Base-by-base conservation (phyloP, 2,329 filamentous ascomycete species). In the Pestalotiopsis fici region DNA sequence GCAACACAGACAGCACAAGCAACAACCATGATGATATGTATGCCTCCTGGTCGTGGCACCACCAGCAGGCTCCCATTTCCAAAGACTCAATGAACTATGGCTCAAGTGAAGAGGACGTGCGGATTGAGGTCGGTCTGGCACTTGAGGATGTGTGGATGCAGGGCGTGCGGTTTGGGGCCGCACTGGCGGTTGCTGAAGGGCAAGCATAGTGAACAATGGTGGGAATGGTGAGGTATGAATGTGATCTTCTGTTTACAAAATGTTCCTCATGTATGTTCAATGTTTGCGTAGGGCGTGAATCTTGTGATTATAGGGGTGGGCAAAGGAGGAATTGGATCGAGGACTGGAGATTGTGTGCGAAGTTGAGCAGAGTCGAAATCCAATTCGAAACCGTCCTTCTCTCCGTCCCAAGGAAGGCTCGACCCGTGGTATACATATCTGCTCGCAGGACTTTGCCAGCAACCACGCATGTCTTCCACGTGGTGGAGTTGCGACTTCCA, bases 11-110 rank as follows among this genome's bases (percentile, higher is more conserved):
- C n/a, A 47, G 27, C 47, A 25, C 23, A 23, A 55, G 9, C 27
- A 27, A 59, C 64, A 47, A 60, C 57, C 64, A 61, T 73, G 68
- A 55, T 74, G 68, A 61, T 72, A 73, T 59, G 69, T 69, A 50
- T 70, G 67, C 35, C 66, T 67, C 37, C 67, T 65, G 4, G 65
- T 71, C 43, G 27, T 35, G n/a, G 35, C 43, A 61, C 66, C 71
- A 63, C 55, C 23, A 37, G 61, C 61, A 15, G 59, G 43, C 18
- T 43, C n/a, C 59, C 59, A 62, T 62, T 50, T 62, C 59, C 59
- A 62, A 21, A 65, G 54, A 39, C 62, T 65, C 9, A 39, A 37
- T 21, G 28, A 37, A 47, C 37, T 62, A 43, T 13, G 31, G 37
- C 23, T 63, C 59, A 39, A 13, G 21, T 37, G 21, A 5, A 25